Conservation (phyloP, 768 basidiomycete species). For the Auricularia cornea region DNA sequence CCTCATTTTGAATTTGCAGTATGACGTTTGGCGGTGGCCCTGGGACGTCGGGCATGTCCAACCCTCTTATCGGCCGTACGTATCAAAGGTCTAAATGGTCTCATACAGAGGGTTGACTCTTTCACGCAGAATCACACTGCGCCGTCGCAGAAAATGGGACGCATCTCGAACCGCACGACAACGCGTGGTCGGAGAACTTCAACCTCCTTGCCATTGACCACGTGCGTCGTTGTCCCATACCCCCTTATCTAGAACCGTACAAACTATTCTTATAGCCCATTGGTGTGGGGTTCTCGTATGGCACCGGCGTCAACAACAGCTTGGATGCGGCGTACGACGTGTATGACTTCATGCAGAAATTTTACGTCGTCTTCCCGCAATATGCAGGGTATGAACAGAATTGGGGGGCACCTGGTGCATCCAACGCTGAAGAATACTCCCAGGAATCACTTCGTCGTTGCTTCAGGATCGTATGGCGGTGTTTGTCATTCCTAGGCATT, state of each 20-base stretch:
- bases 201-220: conserved; percentile 10
- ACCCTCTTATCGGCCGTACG: conserved; percentile 15
- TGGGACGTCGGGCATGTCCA: conserved; percentile 23
- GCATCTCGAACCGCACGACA: conserved; percentile 13
- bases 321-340: conserved; percentile 23
- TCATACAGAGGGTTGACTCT: no score
- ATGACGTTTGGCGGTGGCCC: conserved; percentile 29
- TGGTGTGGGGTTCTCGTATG: conserved; percentile 29
- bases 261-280: conserved; percentile 22
- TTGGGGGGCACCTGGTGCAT: not conserved
- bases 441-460: conserved; percentile 17
- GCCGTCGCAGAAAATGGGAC: conserved; percentile 16
- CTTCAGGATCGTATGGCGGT: conserved; percentile 29
- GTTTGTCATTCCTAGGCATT: not conserved
- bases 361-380: conserved; percentile 21
- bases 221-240: not conserved
- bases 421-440: not conserved
- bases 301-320: conserved; percentile 25
- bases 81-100: no score
- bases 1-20: conserved; percentile 7
- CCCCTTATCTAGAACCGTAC: no score
- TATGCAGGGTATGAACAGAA: conserved; percentile 5
- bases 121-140: conserved; percentile 18
- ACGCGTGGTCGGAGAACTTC: conserved; percentile 9
- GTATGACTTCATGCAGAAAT: conserved; percentile 31